Evolutionary conservation across 2,329 filamentous ascomycete genomes (phyloP), one percentile per base, ranked within the genome.

Genomic region (Boeremia lycopersici): DNA sequence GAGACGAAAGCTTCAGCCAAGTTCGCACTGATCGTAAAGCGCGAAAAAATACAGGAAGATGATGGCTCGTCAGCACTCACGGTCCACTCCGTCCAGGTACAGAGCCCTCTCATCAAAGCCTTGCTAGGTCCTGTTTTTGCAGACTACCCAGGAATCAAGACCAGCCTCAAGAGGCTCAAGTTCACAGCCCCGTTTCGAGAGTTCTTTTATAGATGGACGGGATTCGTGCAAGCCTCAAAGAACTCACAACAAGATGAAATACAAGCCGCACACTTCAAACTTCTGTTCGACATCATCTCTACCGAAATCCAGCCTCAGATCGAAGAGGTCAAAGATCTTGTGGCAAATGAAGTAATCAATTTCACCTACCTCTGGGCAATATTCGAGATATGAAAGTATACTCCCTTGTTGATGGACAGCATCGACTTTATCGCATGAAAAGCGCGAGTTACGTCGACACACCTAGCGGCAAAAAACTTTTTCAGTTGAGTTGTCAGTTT

Each of bases 201-300:
- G 0, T 84, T 90, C 49, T 82, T 88, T 30, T 86, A 90, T 70
- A 81, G 86, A 23, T 89, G 86, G 85, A 73, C 59, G 3, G 61
- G 69, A 26, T 61, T 78, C 19, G 35, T 60, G 6, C 6, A 45
- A 52, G 28, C 64, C 34, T 36, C n/a, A 43, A 39, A 54, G 25
- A 30, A 53, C 49, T 41, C 63, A 46, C 29, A 44, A 56, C 11
- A 60, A 63, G 56, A 65, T 36, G 38, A 53, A 6, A 57, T 56
- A 13, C 68, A 65, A 6, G 58, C 67, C 28, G 64, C 75, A 50
- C 76, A 78, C 59, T 63, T 72, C 8, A 61, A 70, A 29, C 61
- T 78, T 0, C 67, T 78, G 8, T 65, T 74, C 38, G 52, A 71
- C 15, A 59, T 77, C 4, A 60, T 78, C 12, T 48, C 60, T 1